Percentiles rank a stretch among this genome's conserved stretches.
Evolutionary conservation across 2,329 filamentous ascomycete genomes (phyloP).

Genomic region (Acephala macrosclerotiorum): DNA sequence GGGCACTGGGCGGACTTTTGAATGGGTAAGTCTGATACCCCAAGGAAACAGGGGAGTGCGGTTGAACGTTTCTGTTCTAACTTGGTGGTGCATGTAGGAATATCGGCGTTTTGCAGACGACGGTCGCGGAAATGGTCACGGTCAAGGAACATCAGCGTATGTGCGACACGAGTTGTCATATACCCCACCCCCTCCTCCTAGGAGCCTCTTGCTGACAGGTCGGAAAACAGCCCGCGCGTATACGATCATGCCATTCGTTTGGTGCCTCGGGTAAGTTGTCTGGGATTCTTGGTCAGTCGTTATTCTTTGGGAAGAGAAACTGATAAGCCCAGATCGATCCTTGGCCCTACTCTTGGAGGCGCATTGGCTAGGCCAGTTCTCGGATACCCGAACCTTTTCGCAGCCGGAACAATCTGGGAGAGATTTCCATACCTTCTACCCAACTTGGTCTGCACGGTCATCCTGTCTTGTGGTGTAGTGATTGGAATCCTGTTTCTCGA

Average conservation of each 20-base stretch:
- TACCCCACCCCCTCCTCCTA: conserved; percentile 22
- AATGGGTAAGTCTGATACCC: conserved; percentile 73
- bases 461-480: conserved; percentile 77
- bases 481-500: conserved; percentile 89
- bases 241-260: conserved; percentile 97
- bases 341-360: conserved; percentile 91
- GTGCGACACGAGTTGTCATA: conserved; percentile 45
- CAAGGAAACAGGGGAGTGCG: conserved; percentile 8
- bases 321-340: conserved; percentile 70
- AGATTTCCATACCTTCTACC: conserved; percentile 89
- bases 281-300: conserved; percentile 15
- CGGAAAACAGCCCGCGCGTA: conserved; percentile 77
- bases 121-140: conserved; percentile 91
- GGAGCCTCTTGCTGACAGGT: conserved; percentile 44
- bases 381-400: conserved; percentile 79
- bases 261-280: conserved; percentile 82
- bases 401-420: conserved; percentile 79
- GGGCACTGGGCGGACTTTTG: conserved; percentile 86
- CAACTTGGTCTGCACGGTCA: conserved; percentile 86
- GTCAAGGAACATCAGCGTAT: conserved; percentile 91
- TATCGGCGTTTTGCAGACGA: conserved; percentile 94
- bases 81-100: conserved; percentile 62
- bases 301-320: background rate
- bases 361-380: conserved; percentile 86
- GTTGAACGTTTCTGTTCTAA: conserved; percentile 27